phyloP scores from a whole-genome alignment of 2,329 filamentous ascomycete genomes.

The Verticillium alfalfae region DNA sequence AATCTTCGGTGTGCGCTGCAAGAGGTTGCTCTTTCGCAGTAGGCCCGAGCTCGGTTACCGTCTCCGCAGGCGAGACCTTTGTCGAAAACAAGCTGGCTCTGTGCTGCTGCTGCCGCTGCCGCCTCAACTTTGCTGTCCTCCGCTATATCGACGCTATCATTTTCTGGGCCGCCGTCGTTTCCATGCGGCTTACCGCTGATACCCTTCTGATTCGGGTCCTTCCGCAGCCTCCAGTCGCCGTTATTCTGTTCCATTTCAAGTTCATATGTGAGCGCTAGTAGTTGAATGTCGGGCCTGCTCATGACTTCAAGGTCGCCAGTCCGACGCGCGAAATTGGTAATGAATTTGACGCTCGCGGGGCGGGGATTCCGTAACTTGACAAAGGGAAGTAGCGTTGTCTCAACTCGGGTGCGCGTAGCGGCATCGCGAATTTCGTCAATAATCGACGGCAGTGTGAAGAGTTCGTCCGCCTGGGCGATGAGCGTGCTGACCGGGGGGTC shows the following conservation, averaged over 20 bases:
- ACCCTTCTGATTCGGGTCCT: conserved; percentile 70
- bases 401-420: conserved; percentile 71
- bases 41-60: conserved; percentile 4
- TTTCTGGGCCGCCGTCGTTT: conserved; percentile 23
- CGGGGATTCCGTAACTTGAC: conserved; percentile 69
- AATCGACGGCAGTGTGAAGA: conserved; percentile 82
- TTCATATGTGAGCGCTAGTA: conserved; percentile 88
- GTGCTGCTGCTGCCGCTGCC: background rate
- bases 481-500: conserved; percentile 80
- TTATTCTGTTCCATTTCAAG: conserved; percentile 86
- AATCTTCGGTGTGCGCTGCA: background rate
- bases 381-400: conserved; percentile 83
- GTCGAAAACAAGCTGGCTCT: conserved; percentile 6
- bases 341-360: conserved; percentile 70
- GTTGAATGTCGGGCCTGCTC: conserved; percentile 81
- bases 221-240: conserved; percentile 82
- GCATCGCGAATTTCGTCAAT: conserved; percentile 84
- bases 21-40: background rate
- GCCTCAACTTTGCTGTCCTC: background rate
- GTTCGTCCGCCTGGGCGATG: conserved; percentile 66
- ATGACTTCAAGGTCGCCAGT: conserved; percentile 87
- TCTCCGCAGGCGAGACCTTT: conserved; percentile 7
- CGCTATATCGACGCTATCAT: background rate
- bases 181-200: conserved; percentile 64
- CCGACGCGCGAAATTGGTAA: conserved; percentile 78